Percentiles rank a stretch among this genome's conserved stretches.
These are phyloP conservation scores for Volvox reticuliferus DNA, from an alignment of 139 green algal genomes.

Conservation along the genomic window DNA sequence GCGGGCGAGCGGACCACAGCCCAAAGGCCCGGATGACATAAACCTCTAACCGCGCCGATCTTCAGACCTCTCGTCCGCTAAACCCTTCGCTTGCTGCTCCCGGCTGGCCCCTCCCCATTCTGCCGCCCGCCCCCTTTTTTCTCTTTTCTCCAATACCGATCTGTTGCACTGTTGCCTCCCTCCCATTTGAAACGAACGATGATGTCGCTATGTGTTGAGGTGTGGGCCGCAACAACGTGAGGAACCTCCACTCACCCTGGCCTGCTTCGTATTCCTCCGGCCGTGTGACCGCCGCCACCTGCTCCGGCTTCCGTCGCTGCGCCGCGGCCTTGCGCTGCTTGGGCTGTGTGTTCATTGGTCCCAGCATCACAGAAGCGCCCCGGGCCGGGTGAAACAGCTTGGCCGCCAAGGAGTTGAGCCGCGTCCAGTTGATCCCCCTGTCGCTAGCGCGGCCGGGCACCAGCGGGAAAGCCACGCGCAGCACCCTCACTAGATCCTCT, in stretches of 20 bases:
- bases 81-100: too few relatives aligned
- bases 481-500: background rate
- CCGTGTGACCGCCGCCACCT: background rate
- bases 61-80: too few relatives aligned
- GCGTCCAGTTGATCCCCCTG: background rate
- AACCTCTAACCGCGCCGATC: too few relatives aligned
- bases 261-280: background rate
- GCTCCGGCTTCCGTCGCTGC: conserved; percentile 13
- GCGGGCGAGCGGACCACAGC: too few relatives aligned
- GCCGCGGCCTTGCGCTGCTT: background rate
- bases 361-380: background rate
- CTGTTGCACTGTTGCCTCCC: too few relatives aligned
- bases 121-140: too few relatives aligned
- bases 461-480: background rate
- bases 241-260: background rate
- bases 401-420: background rate
- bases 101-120: too few relatives aligned
- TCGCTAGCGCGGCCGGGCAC: background rate
- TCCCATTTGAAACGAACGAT: too few relatives aligned
- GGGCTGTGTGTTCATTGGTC: background rate
- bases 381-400: background rate
- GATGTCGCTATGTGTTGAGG: too few relatives aligned
- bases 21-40: too few relatives aligned
- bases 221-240: background rate
- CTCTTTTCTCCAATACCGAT: too few relatives aligned